These are phyloP conservation scores for Skeletonema tropicum DNA, from an alignment of 108 stramenopile genomes.

Conservation along the genomic window DNA sequence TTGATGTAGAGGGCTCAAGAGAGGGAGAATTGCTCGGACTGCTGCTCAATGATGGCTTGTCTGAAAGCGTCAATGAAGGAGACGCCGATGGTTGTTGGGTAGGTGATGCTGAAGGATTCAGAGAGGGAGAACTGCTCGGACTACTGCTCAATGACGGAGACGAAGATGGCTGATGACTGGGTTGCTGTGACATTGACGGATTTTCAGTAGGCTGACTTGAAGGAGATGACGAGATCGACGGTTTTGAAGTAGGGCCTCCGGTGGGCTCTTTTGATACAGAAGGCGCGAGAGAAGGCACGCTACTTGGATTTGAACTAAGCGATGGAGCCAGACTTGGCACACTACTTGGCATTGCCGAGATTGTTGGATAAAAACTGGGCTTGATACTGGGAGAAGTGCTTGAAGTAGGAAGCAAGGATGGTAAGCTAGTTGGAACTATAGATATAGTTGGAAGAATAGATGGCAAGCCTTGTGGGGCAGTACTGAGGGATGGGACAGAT, in stretches of 20 bases:
- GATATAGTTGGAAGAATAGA: no score
- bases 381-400: neutral
- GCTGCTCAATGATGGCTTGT: neutral
- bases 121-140: conserved; percentile 9
- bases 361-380: neutral
- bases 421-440: no score
- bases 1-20: neutral
- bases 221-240: neutral
- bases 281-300: conserved; percentile 12
- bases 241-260: neutral
- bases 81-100: neutral
- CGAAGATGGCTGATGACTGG: conserved; percentile 7
- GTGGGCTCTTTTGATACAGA: neutral
- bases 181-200: neutral
- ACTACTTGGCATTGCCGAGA: neutral
- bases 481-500: no score
- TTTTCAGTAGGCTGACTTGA: neutral
- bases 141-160: conserved; percentile 11
- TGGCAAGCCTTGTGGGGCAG: no score
- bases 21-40: neutral
- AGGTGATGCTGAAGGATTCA: neutral
- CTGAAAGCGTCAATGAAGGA: neutral
- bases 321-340: no score
- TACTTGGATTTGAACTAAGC: neutral
- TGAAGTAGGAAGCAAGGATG: no score